Evolutionary conservation across 345 rosid genomes (phyloP).

Genomic region (Rhodamnia argentea): DNA sequence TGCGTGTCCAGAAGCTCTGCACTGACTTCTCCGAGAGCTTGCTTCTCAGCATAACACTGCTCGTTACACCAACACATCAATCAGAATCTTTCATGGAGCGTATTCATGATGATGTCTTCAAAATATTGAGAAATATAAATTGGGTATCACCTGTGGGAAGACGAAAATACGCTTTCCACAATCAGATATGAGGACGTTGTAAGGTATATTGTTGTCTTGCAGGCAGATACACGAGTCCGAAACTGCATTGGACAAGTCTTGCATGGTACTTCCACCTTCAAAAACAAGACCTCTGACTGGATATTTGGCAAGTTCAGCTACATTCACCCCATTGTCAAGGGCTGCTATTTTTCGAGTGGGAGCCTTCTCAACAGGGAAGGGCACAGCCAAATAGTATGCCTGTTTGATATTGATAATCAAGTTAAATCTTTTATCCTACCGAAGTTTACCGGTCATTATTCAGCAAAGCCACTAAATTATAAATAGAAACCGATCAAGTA

Average conservation of each 20-base stretch:
- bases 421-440: neutral
- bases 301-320: constrained; percentile 59
- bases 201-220: constrained; percentile 83
- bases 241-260: constrained; percentile 46
- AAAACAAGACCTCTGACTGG: constrained; percentile 86
- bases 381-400: constrained; percentile 81
- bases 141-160: constrained; percentile 66
- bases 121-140: neutral
- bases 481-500: neutral
- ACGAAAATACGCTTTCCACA: constrained; percentile 72
- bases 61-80: neutral
- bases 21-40: constrained; percentile 88
- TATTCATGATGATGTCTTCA: neutral
- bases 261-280: constrained; percentile 60
- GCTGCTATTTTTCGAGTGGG: constrained; percentile 38
- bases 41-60: constrained; percentile 97
- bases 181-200: constrained; percentile 78
- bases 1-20: constrained; percentile 73
- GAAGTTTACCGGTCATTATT: neutral
- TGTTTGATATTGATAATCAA: neutral
- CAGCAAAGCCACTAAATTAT: neutral
- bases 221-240: constrained; percentile 76
- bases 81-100: neutral
- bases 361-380: constrained; percentile 88
- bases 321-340: constrained; percentile 34